These are phyloP conservation scores for Colletotrichum horii DNA, from an alignment of 2,329 filamentous ascomycete genomes.

Conservation along the genomic window DNA sequence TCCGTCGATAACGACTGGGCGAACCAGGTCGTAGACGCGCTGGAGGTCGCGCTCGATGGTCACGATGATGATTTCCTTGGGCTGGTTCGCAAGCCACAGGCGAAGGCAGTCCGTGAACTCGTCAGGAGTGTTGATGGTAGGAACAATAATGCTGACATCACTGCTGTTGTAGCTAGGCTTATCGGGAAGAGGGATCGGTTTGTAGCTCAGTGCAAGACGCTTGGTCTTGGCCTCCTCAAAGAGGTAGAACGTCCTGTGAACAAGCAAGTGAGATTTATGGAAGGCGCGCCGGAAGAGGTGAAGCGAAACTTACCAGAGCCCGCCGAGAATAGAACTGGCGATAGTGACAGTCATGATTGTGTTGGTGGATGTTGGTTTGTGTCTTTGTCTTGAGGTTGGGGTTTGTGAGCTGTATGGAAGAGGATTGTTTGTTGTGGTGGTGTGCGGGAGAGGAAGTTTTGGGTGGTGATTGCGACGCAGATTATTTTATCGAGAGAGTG, in stretches of 20 bases:
- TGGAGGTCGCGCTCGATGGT: conserved; percentile 19
- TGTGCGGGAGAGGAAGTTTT: not conserved
- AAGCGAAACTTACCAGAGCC: not conserved
- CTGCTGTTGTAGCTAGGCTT: not conserved
- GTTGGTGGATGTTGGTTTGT: not conserved
- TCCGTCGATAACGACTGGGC: not conserved
- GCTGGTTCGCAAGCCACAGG: conserved; percentile 27
- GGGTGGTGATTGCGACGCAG: not conserved
- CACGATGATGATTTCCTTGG: conserved; percentile 32
- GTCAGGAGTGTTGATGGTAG: conserved; percentile 28
- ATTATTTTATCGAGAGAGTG: not conserved
- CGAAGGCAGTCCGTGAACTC: conserved; percentile 23
- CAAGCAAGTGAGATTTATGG: not conserved
- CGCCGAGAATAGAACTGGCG: not conserved
- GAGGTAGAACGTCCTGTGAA: not conserved
- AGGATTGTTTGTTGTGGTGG: not conserved
- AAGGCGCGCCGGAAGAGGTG: no score
- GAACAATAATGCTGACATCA: conserved; percentile 31
- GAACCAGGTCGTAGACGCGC: conserved; percentile 7
- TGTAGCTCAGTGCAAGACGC: not conserved
- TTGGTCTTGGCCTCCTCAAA: conserved; percentile 4
- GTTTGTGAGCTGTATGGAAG: not conserved
- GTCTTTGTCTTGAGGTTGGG: not conserved
- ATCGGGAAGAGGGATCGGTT: not conserved
- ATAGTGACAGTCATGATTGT: not conserved